phyloP scores from a whole-genome alignment of 1,139 yeast genomes.

The Chernovozyma sophiae-reginae region DNA sequence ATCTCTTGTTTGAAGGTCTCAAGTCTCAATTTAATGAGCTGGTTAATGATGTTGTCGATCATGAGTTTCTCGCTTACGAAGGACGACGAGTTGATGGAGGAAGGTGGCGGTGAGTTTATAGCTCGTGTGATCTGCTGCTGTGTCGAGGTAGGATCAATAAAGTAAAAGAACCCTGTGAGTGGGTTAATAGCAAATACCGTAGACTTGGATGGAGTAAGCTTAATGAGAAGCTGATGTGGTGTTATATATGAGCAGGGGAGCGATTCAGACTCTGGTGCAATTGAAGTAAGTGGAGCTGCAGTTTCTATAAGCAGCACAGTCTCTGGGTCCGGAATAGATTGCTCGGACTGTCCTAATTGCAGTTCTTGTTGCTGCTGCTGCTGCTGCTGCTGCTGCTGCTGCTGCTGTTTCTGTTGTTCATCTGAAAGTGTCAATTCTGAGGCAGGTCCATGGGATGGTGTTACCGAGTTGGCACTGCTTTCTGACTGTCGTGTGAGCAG shows the following conservation, averaged over 20 bases:
- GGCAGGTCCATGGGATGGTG: neutral
- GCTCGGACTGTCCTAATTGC: neutral
- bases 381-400: too few relatives aligned
- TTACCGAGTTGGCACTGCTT: too few relatives aligned
- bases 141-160: constrained; percentile 40
- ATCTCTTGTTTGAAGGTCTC: constrained; percentile 53
- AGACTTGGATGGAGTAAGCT: constrained; percentile 32
- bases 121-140: constrained; percentile 31
- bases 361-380: neutral
- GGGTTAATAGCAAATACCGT: constrained; percentile 42
- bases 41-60: constrained; percentile 31
- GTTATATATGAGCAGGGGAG: constrained; percentile 16
- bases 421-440: neutral
- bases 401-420: too few relatives aligned
- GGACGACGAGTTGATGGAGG: constrained; percentile 2
- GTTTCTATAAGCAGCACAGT: too few relatives aligned
- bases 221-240: constrained; percentile 35
- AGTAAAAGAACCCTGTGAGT: constrained; percentile 42
- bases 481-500: too few relatives aligned
- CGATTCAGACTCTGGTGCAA: neutral
- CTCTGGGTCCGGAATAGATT: too few relatives aligned
- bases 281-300: neutral
- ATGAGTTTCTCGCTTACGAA: constrained; percentile 30
- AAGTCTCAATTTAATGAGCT: constrained; percentile 44
- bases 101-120: constrained; percentile 28